These are phyloP conservation scores for Zygosaccharomyces pseudobailii DNA, from an alignment of 1,139 yeast genomes.

Conservation along the genomic window DNA sequence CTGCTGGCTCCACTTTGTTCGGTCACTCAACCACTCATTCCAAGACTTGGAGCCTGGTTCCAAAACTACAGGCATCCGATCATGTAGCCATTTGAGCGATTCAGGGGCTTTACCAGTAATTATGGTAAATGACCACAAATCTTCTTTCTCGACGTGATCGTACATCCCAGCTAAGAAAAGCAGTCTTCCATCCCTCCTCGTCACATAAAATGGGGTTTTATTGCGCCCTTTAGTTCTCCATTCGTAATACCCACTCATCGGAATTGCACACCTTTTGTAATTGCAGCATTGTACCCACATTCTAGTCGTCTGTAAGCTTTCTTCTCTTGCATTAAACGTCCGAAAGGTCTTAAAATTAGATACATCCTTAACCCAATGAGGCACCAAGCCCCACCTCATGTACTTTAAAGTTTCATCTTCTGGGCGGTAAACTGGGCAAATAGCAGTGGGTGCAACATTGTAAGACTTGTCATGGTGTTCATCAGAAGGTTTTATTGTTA, in stretches of 20 bases:
- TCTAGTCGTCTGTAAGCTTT: conserved; percentile 44
- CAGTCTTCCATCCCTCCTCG: conserved; percentile 46
- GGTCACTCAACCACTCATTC: conserved; percentile 54
- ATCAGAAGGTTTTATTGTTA: conserved; percentile 8
- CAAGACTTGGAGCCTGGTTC: conserved; percentile 54
- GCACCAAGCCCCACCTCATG: conserved; percentile 63
- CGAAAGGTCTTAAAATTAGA: conserved; percentile 36
- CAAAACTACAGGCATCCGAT: conserved; percentile 70
- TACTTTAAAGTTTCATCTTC: conserved; percentile 31
- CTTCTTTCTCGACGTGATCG: conserved; percentile 34
- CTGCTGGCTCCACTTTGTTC: conserved; percentile 38
- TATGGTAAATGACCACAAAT: conserved; percentile 54
- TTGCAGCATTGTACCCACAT: conserved; percentile 42
- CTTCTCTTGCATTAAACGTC: conserved; percentile 63
- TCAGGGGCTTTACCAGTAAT: conserved; percentile 67
- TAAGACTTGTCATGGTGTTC: conserved; percentile 29
- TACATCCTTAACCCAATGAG: conserved; percentile 45
- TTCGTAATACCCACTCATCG: conserved; percentile 81
- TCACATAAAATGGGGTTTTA: conserved; percentile 62
- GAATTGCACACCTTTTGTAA: conserved; percentile 56
- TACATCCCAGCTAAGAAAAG: conserved; percentile 72
- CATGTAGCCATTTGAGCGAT: conserved; percentile 64
- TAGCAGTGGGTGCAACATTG: conserved; percentile 50
- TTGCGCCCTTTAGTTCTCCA: conserved; percentile 47
- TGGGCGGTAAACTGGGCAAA: conserved; percentile 42